Conservation (phyloP, 129 eudicot genomes). For the Flaveria trinervia region DNA sequence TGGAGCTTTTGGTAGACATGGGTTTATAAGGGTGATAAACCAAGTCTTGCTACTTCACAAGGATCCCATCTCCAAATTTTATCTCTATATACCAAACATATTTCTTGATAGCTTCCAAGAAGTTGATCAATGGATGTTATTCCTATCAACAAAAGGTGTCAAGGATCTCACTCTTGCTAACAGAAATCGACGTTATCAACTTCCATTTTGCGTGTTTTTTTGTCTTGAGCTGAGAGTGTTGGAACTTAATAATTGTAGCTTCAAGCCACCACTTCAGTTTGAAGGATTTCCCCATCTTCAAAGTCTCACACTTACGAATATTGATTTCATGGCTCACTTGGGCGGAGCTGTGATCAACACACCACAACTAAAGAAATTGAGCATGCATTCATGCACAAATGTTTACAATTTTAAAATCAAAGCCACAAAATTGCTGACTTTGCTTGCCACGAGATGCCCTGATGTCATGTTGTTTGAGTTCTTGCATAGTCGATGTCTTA, state of each 20-base stretch:
- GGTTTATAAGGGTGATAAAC: slow-evolving; percentile 23
- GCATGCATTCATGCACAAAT: neutral
- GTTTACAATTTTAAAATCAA: slow-evolving; percentile 17
- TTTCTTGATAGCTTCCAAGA: slow-evolving; percentile 24
- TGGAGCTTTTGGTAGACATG: slow-evolving; percentile 9
- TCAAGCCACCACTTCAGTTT: slow-evolving; percentile 17
- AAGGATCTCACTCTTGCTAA: neutral
- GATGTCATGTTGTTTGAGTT: slow-evolving; percentile 10
- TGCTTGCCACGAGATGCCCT: neutral
- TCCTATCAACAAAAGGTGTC: slow-evolving; percentile 26
- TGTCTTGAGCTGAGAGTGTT: slow-evolving; percentile 18
- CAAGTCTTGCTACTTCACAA: slow-evolving; percentile 19
- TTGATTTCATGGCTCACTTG: slow-evolving; percentile 5
- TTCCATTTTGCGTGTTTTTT: slow-evolving; percentile 10
- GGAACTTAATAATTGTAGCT: neutral
- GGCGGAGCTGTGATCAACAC: neutral
- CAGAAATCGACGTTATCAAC: neutral
- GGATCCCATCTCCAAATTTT: slow-evolving; percentile 6
- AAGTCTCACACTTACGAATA: neutral
- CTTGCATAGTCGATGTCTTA: neutral
- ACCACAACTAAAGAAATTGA: slow-evolving; percentile 19
- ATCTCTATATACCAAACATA: slow-evolving; percentile 19
- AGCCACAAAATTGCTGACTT: neutral
- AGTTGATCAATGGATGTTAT: slow-evolving; percentile 29
- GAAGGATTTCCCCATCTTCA: slow-evolving; percentile 19